phyloP scores from a whole-genome alignment of 2,329 filamentous ascomycete species.

The Ambrosiella xylebori region DNA sequence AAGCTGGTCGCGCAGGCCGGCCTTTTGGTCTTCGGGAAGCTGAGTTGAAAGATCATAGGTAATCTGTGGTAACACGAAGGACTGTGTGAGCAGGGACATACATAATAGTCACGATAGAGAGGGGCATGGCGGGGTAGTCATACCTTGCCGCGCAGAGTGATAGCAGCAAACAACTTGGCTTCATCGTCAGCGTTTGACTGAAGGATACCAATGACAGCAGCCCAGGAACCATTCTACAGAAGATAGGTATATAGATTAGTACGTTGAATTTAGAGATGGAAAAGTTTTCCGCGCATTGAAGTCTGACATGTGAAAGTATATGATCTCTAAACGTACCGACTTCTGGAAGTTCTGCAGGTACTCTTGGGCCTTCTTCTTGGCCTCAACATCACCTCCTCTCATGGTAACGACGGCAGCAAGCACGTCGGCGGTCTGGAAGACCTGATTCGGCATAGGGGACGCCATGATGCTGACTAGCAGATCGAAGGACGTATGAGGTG shows the following conservation, averaged over 20 bases:
- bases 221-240: conserved; percentile 75
- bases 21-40: conserved; percentile 57
- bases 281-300: background rate
- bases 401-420: conserved; percentile 81
- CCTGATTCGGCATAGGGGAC: conserved; percentile 28
- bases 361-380: conserved; percentile 80
- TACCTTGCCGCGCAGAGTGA: conserved; percentile 95
- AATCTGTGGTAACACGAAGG: conserved; percentile 41
- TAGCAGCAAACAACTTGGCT: conserved; percentile 87
- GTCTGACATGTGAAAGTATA: background rate
- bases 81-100: background rate
- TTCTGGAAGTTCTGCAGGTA: conserved; percentile 94
- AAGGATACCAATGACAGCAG: conserved; percentile 68
- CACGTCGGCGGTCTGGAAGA: conserved; percentile 59
- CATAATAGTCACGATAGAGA: background rate
- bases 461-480: conserved; percentile 6
- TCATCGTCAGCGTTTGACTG: conserved; percentile 68
- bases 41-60: conserved; percentile 83
- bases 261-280: background rate
- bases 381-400: conserved; percentile 64
- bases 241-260: conserved; percentile 4
- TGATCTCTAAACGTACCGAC: conserved; percentile 43
- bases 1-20: conserved; percentile 67
- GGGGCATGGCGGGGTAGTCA: background rate
- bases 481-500: background rate